Conservation (phyloP, 805 yeast species). For the Starmera dryadoides region DNA sequence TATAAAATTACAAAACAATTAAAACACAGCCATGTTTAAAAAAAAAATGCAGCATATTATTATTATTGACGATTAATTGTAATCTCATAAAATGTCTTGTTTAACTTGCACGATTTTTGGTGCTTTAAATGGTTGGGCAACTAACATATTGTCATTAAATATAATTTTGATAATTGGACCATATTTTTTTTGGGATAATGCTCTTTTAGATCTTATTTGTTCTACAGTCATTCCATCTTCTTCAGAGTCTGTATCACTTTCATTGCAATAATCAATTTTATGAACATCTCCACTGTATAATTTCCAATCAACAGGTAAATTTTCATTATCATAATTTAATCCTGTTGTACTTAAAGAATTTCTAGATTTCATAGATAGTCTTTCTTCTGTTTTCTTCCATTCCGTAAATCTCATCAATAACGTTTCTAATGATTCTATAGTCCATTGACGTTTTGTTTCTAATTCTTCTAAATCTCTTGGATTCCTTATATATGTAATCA, state of each 20-base stretch:
- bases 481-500: conserved; percentile 44
- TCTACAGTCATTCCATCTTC: conserved; percentile 12
- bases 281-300: conserved; percentile 12
- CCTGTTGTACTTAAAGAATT: neutral
- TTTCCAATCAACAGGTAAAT: conserved; percentile 6
- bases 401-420: conserved; percentile 9
- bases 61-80: neutral
- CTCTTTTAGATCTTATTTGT: conserved; percentile 12
- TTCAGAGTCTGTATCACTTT: conserved; percentile 22
- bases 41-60: conserved; percentile 3
- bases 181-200: conserved; percentile 7
- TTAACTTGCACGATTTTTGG: no score
- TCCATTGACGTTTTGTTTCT: conserved; percentile 39
- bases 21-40: neutral
- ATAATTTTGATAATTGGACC: conserved; percentile 19
- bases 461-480: conserved; percentile 39
- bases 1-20: neutral
- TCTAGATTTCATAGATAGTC: conserved; percentile 10
- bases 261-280: conserved; percentile 15
- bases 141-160: conserved; percentile 12
- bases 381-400: conserved; percentile 17
- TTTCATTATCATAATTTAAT: no score
- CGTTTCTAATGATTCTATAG: conserved; percentile 37
- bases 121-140: conserved; percentile 20
- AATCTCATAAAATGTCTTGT: no score